These are phyloP conservation scores for Vachellia collinsii DNA, from an alignment of 306 rosid species.

Conservation along the genomic window DNA sequence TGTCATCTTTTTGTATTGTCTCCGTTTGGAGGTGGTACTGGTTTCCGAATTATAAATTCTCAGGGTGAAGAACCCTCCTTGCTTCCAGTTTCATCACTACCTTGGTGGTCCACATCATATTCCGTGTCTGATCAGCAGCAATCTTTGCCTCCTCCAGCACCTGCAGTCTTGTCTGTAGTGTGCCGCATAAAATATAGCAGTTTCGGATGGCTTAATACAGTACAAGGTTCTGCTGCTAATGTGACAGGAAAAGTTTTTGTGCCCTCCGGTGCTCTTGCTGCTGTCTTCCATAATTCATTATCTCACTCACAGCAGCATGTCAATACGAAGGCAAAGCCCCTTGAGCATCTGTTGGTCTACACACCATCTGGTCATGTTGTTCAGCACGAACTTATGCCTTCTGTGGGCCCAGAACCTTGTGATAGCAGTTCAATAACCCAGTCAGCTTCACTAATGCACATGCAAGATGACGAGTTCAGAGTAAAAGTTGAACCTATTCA, in stretches of 20 bases:
- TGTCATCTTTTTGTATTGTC: constrained; percentile 84
- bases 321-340: constrained; percentile 55
- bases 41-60: constrained; percentile 62
- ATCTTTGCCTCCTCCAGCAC: constrained; percentile 72
- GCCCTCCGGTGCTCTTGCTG: constrained; percentile 95
- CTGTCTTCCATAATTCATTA: constrained; percentile 80
- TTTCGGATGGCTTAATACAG: constrained; percentile 90
- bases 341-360: constrained; percentile 82
- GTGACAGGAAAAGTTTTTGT: constrained; percentile 81
- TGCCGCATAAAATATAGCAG: constrained; percentile 92
- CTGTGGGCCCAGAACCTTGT: constrained; percentile 63
- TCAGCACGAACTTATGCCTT: constrained; percentile 82
- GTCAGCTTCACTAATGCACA: constrained; percentile 53
- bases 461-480: constrained; percentile 80
- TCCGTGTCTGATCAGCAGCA: constrained; percentile 62
- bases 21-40: constrained; percentile 91
- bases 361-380: constrained; percentile 94
- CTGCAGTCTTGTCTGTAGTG: constrained; percentile 77
- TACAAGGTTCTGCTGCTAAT: constrained; percentile 57
- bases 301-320: constrained; percentile 49
- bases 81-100: constrained; percentile 67
- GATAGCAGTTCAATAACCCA: constrained; percentile 49
- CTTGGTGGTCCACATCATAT: constrained; percentile 87
- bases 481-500: constrained; percentile 92
- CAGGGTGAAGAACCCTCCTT: constrained; percentile 71